phyloP scores from a whole-genome alignment of 202 grass and related monocot species.

The Panicum virgatum region DNA sequence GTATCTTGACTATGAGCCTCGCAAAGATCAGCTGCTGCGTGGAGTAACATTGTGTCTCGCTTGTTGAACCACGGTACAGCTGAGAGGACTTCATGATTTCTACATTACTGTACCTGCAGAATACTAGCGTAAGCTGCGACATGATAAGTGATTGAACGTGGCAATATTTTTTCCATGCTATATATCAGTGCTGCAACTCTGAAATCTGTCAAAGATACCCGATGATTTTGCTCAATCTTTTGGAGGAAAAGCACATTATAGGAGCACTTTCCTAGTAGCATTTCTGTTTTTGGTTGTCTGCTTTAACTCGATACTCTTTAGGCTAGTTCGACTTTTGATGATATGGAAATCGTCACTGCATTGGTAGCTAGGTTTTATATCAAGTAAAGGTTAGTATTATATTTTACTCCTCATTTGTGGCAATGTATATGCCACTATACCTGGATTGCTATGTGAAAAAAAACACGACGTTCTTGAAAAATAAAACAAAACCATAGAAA shows the following conservation, averaged over 20 bases:
- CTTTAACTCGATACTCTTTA: not conserved
- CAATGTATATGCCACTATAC: not conserved
- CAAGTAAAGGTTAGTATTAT: not conserved
- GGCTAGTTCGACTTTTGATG: not conserved
- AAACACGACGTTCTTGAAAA: not conserved
- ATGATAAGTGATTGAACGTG: not conserved
- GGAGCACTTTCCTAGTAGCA: not conserved
- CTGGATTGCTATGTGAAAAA: conserved; percentile 15
- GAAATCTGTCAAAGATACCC: not conserved
- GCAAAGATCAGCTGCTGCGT: not conserved
- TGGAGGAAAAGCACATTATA: not conserved
- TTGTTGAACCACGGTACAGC: not conserved
- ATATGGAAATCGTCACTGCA: not conserved
- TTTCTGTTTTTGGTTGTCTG: not conserved
- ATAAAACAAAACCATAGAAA: conserved; percentile 1
- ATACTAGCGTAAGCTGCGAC: not conserved
- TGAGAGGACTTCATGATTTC: not conserved
- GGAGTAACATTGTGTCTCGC: not conserved
- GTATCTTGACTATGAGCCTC: not conserved
- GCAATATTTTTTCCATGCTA: not conserved
- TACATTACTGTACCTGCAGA: not conserved
- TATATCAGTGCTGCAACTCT: not conserved
- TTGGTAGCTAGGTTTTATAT: not conserved
- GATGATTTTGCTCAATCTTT: not conserved
- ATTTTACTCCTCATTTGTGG: not conserved